phyloP scores from a whole-genome alignment of 2,329 filamentous ascomycete species.

The Scolecobasidium constrictum region DNA sequence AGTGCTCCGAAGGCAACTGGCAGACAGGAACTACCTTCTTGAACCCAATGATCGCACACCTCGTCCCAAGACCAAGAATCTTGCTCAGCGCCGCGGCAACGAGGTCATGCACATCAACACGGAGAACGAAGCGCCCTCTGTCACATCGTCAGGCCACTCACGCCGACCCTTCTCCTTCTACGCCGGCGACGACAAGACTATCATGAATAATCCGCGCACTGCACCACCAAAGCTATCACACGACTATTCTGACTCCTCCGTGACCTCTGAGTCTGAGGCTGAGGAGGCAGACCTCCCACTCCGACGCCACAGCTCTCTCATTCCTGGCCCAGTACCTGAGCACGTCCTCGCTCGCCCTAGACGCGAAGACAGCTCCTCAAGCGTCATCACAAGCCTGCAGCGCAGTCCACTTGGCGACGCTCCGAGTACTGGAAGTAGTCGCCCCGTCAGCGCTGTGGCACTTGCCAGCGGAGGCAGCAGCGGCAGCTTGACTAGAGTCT shows the following conservation, averaged over 20 bases:
- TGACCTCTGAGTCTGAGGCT: too few relatives aligned
- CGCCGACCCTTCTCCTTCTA: constrained; percentile 9
- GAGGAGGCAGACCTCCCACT: too few relatives aligned
- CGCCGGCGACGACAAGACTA: constrained; percentile 4
- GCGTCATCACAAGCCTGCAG: constrained; percentile 5
- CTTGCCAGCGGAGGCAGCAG: too few relatives aligned
- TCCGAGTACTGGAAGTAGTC: too few relatives aligned
- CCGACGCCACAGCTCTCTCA: constrained; percentile 1
- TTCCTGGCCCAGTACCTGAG: constrained; percentile 1
- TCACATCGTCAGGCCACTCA: neutral
- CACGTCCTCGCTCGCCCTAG: constrained; percentile 2
- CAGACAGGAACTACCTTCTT: neutral
- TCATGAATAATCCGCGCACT: neutral
- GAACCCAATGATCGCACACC: neutral
- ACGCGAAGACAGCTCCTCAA: constrained; percentile 4
- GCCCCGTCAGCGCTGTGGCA: too few relatives aligned
- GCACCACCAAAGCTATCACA: neutral
- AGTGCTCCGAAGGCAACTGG: neutral
- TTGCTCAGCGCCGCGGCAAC: constrained; percentile 1
- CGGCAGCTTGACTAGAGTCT: too few relatives aligned
- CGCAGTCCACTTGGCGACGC: constrained; percentile 4
- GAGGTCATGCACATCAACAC: constrained; percentile 4
- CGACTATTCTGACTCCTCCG: neutral
- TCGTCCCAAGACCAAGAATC: neutral
- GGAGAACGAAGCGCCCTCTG: neutral